Base-by-base conservation (phyloP, 2,329 filamentous ascomycete genomes). In the Rhinocladiella similis region DNA sequence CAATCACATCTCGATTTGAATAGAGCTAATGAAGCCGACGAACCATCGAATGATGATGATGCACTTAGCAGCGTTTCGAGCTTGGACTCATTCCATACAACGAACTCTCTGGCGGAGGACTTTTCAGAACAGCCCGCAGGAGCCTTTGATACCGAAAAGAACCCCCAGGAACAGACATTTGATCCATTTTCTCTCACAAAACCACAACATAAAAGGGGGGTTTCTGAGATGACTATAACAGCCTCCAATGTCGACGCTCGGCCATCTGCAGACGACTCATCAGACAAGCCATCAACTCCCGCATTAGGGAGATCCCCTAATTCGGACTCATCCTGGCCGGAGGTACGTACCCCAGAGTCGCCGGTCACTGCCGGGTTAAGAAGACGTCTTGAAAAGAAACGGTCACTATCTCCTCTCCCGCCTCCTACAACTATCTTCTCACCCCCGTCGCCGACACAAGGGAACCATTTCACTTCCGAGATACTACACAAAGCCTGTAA, bases 401-500 rank as follows among this genome's bases (percentile, higher is more conserved):
- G 61, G 25, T 65, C 64, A 12, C 49, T 65, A 13, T 65, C 63
- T 29, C 86, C 88, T 0, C 78, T 91, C 59, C 87, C 88, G 2
- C 80, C 86, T 1, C 77, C 86, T 0, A 85, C 86, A 5, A 88
- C 86, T 57, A 73, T 91, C 9, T 79, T 80, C 4, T 80, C 84
- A 3, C 70, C 74, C 39, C 65, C 72, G 12, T 48, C 57, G 20
- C 53, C 53, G 5, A 54, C 47, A 7, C 54, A 58, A 20, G 53
- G 49, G n/a, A 67, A 73, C 47, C 70, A 75, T 42, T 75, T 88
- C 27, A 82, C 84, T 1, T 76, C 83, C 49, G 81, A 85, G 2
- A 82, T 96, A 27, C 81, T 96, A 22, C 83, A 87, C 54, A 92
- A 90, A 72, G 91, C 91, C 0, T 86, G 83, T 61, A 85, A 89